Base-by-base conservation (phyloP, 2,329 filamentous ascomycete species). In the Trichoderma citrinoviride region DNA sequence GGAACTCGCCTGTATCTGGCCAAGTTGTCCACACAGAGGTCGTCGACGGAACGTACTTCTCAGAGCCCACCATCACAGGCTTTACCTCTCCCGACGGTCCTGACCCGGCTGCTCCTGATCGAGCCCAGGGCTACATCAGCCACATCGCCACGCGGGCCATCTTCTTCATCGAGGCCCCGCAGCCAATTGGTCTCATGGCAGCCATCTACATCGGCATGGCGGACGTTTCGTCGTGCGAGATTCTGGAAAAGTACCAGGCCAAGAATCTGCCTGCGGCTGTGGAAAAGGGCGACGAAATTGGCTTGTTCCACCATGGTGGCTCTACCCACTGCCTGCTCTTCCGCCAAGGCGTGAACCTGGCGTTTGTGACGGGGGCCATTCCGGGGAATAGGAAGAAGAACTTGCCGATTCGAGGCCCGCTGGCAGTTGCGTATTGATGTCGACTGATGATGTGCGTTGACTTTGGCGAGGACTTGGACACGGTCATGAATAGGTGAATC, bases 251-350 rank as follows among this genome's bases (percentile, higher is more conserved):
- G 23, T 71, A 70, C 61, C 64, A 19, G 1, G 12, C 14, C 7
- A 21, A 10, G 53, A 66, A 15, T 1, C 5, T 2, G 64, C 71
- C 1, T 7, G 15, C 1, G 0, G 25, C 6, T 8, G 60, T 62
- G 10, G 60, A 62, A 3, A 91, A 91, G 78, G 89, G 89, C 7
- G 85, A 91, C 17, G 77, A 90, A 76, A 78, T 87, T 33, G 89
- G 89, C 37, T 90, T 90, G 87, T 91, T 91, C 76, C 89, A 91
- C 71, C 90, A 87, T 71, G 89, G 89, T 21, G 89, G 89, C 1
- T 86, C 83, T 7, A 85, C 84, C 0, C 84, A 90, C 70, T 89
- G 86, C 69, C 72, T 91, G 67, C 71, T 91, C 1, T 90, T 91
- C 76, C 75, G 83, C 21, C 78, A 81, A 64, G 80, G 77, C 0